Evolutionary conservation across 495 filamentous ascomycete species (phyloP).

Genomic region (Penicillium flavigenum): DNA sequence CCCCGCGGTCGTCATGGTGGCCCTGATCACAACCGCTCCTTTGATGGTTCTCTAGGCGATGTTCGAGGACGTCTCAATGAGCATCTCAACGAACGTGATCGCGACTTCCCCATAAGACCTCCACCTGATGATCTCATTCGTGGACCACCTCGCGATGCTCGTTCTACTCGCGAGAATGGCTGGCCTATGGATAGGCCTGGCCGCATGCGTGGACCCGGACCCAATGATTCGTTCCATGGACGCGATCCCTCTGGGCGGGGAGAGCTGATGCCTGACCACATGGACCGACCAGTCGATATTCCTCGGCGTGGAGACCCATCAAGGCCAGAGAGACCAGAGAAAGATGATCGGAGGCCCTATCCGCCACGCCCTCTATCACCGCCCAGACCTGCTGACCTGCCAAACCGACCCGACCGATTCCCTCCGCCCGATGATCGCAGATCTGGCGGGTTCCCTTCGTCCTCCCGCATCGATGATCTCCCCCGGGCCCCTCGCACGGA

Average conservation of each 20-base stretch:
- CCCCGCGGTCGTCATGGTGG: conserved; percentile 39
- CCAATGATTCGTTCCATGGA: conserved; percentile 31
- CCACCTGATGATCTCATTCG: conserved; percentile 45
- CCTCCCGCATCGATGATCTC: conserved; percentile 36
- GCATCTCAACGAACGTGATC: conserved; percentile 33
- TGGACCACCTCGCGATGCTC: conserved; percentile 36
- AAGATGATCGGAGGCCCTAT: conserved; percentile 38
- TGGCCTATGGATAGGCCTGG: conserved; percentile 41
- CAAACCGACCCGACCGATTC: conserved; percentile 42
- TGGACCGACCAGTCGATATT: conserved; percentile 33
- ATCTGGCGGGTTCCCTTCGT: conserved; percentile 24
- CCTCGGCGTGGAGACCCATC: conserved; percentile 36
- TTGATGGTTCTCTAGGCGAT: conserved; percentile 34
- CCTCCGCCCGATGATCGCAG: conserved; percentile 36
- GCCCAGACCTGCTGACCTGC: conserved; percentile 28
- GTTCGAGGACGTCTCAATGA: conserved; percentile 29
- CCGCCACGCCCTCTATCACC: conserved; percentile 33
- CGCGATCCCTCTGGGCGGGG: conserved; percentile 36
- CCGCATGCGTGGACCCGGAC: conserved; percentile 26
- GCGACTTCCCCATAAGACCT: conserved; percentile 37
- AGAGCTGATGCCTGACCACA: conserved; percentile 39
- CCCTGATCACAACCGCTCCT: conserved; percentile 36
- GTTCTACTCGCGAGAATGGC: conserved; percentile 34
- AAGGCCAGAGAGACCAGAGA: conserved; percentile 36
- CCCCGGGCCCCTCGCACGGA: conserved; percentile 45